phyloP scores from a whole-genome alignment of 768 basidiomycete genomes.

The Favolaschia claudopus region DNA sequence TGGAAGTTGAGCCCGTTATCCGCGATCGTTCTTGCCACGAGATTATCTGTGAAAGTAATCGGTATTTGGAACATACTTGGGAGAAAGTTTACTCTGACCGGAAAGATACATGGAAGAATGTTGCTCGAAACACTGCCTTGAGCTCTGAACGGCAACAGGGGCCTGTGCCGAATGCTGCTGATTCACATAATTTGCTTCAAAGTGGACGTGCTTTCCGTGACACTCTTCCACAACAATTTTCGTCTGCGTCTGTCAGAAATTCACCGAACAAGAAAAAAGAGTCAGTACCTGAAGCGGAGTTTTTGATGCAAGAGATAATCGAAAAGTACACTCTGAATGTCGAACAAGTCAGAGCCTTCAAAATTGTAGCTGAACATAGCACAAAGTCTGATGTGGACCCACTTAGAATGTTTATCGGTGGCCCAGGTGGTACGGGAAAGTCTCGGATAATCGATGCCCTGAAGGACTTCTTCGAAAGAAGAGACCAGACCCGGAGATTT shows the following conservation, averaged over 20 bases:
- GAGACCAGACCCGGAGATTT: slow-evolving; percentile 32
- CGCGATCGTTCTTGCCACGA: too few relatives aligned
- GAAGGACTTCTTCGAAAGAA: slow-evolving; percentile 17
- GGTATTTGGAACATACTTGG: not conserved
- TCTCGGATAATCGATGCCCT: slow-evolving; percentile 33
- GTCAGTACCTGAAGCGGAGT: too few relatives aligned
- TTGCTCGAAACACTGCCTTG: too few relatives aligned
- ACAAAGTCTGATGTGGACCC: not conserved
- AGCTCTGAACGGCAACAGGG: too few relatives aligned
- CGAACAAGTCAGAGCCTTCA: not conserved
- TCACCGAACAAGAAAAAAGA: not conserved
- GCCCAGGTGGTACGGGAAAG: slow-evolving; percentile 40
- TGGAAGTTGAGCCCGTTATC: too few relatives aligned
- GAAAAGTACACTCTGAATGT: not conserved
- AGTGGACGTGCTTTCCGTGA: too few relatives aligned
- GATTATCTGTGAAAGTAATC: too few relatives aligned
- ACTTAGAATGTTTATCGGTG: slow-evolving; percentile 34
- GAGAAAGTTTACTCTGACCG: not conserved
- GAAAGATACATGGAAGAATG: not conserved
- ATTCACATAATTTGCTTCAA: too few relatives aligned
- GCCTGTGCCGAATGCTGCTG: too few relatives aligned
- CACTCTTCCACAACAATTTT: too few relatives aligned
- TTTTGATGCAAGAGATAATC: not conserved
- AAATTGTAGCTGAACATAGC: not conserved
- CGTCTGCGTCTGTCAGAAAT: too few relatives aligned